Base-by-base conservation (phyloP, 345 rosid species). In the Camelina laxa region DNA sequence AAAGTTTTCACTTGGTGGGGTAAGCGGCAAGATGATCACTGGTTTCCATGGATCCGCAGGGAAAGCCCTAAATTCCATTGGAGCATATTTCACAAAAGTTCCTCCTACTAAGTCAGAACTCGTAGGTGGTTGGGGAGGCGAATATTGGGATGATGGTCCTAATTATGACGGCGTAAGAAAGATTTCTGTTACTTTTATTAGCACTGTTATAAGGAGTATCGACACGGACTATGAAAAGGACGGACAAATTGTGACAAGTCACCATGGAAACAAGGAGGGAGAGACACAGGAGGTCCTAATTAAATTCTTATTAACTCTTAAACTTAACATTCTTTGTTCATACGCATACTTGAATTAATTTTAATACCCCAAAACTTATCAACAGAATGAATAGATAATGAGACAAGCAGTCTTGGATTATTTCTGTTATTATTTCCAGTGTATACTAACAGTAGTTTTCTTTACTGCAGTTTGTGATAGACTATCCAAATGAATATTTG, bases 1-100 rank as follows among this genome's bases (percentile, higher is more conserved):
- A 7, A 74, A 47, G 21, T 57, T 49, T 65, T 21, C 78, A 65
- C 72, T 74, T 15, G 65, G 64, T 60, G 65, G 66, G 38, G 60
- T 36, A 6, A 24, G 57, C 8, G 33, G 51, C 1, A 57, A 74
- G 59, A 65, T 74, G 30, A 74, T 74, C 12, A 8, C 13, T 48
- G 78, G 78, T 27, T 74, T 74, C 50, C 59, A 74, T 36, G 78
- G 78, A 59, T 56, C 42, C 13, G 41, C 78, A 7, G 72, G 72
- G 15, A 65, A 39, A 57, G 30, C 1, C 21, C 31, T 65, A 55
- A 56, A 21, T 17, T 74, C 78, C 7, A 55, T 74, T 17, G 78
- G 72, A 74, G 66, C 72, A 57, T 74, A 74, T 48, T 1, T 66
- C 35, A 35, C 27, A 33, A 45, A 16, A 10, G 16, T 19, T 47